Evolutionary conservation across 2,329 filamentous ascomycete genomes (phyloP), one percentile per base, ranked within the genome.

Genomic region (Aurifilum marmelostoma): DNA sequence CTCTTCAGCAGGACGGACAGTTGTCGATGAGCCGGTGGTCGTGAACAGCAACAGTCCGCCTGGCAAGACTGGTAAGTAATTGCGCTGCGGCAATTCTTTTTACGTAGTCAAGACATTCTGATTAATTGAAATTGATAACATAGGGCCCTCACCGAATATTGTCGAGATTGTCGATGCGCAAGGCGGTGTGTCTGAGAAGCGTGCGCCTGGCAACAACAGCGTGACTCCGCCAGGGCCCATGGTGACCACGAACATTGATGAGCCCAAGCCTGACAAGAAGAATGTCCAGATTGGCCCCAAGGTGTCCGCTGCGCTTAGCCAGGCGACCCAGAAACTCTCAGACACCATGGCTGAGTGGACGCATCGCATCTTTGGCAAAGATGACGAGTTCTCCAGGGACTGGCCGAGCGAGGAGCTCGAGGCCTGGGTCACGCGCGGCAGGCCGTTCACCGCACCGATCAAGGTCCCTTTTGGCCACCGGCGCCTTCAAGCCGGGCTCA

Each of bases 391-490:
- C 62, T 39, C 59, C 24, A 58, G 59, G 8, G 68, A 70, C 61
- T 67, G 68, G 61, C 65, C 64, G 43, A 69, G 65, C 65, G 24
- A 69, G 34, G 61, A 63, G 32, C 66, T 69, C 43, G 66, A 67
- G 52, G 68, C 68, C 41, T 66, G 63, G 65, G 65, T 69, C 27
- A 24, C 61, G 39, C 32, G 41, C 39, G 37, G 37, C 3, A 6
- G 7, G 12, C 34, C 50, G 16, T 0, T n/a, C 39, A 27, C 2
- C 41, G 3, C 6, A 2, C 58, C 58, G 7, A 52, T 39, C 16
- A 70, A 52, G 58, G 29, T 70, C 1, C 68, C 68, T 0, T 70
- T 68, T n/a, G 68, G 68, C 9, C 68, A 70, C 39, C 63, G 47
- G 29, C 68, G 68, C 14, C 68, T 70, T 6, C 56, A 63, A 4